phyloP scores from a whole-genome alignment of 306 rosid species.

The Trichosanthes truncata region DNA sequence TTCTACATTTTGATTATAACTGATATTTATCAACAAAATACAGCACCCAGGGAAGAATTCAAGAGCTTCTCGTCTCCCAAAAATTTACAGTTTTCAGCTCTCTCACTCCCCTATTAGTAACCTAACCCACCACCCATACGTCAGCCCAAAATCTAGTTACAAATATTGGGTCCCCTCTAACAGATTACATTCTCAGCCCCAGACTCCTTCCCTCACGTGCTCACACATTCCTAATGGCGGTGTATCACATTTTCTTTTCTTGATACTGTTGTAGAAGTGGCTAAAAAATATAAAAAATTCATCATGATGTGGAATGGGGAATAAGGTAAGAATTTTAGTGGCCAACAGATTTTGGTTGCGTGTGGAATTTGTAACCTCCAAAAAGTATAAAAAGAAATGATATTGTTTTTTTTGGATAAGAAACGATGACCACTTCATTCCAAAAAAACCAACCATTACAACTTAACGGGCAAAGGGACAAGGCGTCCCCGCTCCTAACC shows the following conservation, averaged over 20 bases:
- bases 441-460: neutral
- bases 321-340: neutral
- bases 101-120: neutral
- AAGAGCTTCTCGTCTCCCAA: neutral
- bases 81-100: neutral
- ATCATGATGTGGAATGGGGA: neutral
- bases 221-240: neutral
- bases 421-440: neutral
- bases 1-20: neutral
- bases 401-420: neutral
- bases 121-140: neutral
- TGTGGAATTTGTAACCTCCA: neutral
- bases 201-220: neutral
- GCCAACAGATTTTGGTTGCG: neutral
- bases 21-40: neutral
- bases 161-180: neutral
- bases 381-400: neutral
- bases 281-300: neutral
- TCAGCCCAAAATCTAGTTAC: neutral
- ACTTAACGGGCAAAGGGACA: neutral
- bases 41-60: neutral
- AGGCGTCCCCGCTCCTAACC: neutral
- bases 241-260: too few species aligned
- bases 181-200: neutral
- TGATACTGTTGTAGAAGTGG: neutral